phyloP scores from a whole-genome alignment of 2,329 filamentous ascomycete genomes.

The Claviceps africana region DNA sequence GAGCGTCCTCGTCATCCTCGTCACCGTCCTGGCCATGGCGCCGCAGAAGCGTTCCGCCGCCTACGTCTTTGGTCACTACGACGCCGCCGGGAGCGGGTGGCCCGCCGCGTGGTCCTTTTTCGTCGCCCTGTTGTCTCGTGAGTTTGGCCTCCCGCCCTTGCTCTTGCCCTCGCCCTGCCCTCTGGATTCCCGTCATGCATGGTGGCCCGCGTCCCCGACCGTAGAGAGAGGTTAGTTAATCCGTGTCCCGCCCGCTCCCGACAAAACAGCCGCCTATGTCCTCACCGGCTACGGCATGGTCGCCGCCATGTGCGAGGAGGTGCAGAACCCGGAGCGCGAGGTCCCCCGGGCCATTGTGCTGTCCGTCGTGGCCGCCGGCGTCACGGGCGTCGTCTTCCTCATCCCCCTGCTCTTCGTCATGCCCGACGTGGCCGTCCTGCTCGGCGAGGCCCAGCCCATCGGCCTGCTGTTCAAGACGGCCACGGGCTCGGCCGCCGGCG shows the following conservation, averaged over 20 bases:
- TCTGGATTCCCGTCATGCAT: too few species aligned
- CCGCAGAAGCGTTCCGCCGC: constrained; percentile 48
- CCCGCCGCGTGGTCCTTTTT: constrained; percentile 49
- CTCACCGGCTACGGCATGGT: constrained; percentile 37
- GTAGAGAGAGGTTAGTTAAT: too few species aligned
- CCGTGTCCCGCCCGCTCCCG: too few species aligned
- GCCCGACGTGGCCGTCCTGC: constrained; percentile 49
- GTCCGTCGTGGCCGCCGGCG: constrained; percentile 49
- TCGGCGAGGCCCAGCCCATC: constrained; percentile 58
- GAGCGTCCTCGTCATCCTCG: constrained; percentile 56
- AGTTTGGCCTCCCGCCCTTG: too few species aligned
- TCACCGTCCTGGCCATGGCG: constrained; percentile 52
- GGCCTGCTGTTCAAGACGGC: constrained; percentile 62
- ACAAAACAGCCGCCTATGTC: constrained; percentile 21
- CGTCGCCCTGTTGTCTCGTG: constrained; percentile 37
- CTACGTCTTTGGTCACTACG: constrained; percentile 55
- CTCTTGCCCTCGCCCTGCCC: too few species aligned
- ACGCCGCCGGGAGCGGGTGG: constrained; percentile 56
- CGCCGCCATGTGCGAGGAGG: constrained; percentile 44
- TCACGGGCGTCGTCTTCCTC: constrained; percentile 50
- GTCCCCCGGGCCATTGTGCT: constrained; percentile 56
- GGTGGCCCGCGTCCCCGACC: too few species aligned
- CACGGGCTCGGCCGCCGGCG: constrained; percentile 57
- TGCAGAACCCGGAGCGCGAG: constrained; percentile 45
- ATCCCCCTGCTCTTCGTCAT: constrained; percentile 66